phyloP scores from a whole-genome alignment of 768 basidiomycete species.

The Boletus reticuloceps region DNA sequence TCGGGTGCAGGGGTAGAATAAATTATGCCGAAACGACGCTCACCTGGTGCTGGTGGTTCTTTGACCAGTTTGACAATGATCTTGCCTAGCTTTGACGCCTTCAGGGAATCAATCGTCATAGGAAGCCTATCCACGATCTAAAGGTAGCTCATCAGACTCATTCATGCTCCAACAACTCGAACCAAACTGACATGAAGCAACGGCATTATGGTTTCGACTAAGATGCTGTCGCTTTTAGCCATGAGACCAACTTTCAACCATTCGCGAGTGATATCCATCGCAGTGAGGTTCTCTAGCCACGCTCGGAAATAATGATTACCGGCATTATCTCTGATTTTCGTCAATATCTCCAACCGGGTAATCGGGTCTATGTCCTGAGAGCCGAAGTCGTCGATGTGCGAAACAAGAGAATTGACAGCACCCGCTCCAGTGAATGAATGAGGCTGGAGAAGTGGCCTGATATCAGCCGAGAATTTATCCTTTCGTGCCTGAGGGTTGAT shows the following conservation, averaged over 20 bases:
- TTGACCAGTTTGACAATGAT: slow-evolving; percentile 74
- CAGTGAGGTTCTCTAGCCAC: slow-evolving; percentile 73
- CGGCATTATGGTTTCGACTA: slow-evolving; percentile 81
- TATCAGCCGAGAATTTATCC: slow-evolving; percentile 47
- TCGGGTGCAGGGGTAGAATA: slow-evolving; percentile 19
- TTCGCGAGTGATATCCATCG: slow-evolving; percentile 76
- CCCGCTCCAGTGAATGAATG: slow-evolving; percentile 65
- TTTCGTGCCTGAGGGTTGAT: slow-evolving; percentile 52
- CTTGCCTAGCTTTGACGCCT: slow-evolving; percentile 75
- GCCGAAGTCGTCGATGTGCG: slow-evolving; percentile 58
- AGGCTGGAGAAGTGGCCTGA: slow-evolving; percentile 58
- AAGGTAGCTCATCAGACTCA: slow-evolving; percentile 17
- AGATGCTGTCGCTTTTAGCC: slow-evolving; percentile 49
- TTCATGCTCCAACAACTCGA: slow-evolving; percentile 3
- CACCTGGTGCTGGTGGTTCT: slow-evolving; percentile 76
- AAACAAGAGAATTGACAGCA: slow-evolving; percentile 62
- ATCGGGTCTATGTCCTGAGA: slow-evolving; percentile 58
- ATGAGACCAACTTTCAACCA: slow-evolving; percentile 75
- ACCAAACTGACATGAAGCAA: slow-evolving; percentile 71
- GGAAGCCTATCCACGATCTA: slow-evolving; percentile 84
- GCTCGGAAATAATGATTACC: slow-evolving; percentile 86
- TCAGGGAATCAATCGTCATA: slow-evolving; percentile 64
- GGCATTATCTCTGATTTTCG: slow-evolving; percentile 78
- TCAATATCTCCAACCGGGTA: slow-evolving; percentile 73
- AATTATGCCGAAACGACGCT: slow-evolving; percentile 39